phyloP scores from a whole-genome alignment of 495 filamentous ascomycete genomes.

The Podospora pseudoanserina region DNA sequence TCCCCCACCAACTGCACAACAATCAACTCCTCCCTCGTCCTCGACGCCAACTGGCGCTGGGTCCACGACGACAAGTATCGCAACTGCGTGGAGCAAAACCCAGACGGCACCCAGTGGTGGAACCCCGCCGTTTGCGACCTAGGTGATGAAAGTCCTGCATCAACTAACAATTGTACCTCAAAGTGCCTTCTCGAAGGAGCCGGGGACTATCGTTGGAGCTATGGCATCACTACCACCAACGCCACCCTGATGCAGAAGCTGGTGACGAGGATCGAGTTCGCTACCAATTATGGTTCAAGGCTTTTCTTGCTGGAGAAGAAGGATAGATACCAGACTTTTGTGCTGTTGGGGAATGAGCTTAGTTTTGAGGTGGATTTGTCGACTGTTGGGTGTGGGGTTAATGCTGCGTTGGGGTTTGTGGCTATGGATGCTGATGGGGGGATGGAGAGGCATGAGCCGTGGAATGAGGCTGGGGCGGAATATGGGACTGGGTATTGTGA shows the following conservation, averaged over 20 bases:
- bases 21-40: slow-evolving; percentile 35
- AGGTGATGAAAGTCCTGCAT: not conserved
- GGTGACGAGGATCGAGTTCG: slow-evolving; percentile 44
- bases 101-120: slow-evolving; percentile 43
- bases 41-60: slow-evolving; percentile 50
- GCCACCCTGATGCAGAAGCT: slow-evolving; percentile 43
- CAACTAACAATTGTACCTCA: slow-evolving; percentile 33
- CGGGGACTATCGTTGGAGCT: slow-evolving; percentile 36
- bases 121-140: slow-evolving; percentile 29
- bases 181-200: slow-evolving; percentile 46
- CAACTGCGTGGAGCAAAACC: slow-evolving; percentile 24
- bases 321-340: slow-evolving; percentile 52
- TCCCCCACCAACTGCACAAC: slow-evolving; percentile 43
- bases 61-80: slow-evolving; percentile 34
- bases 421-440: slow-evolving; percentile 54
- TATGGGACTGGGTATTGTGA: slow-evolving; percentile 59
- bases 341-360: slow-evolving; percentile 51
- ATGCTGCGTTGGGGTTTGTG: slow-evolving; percentile 53
- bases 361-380: slow-evolving; percentile 54
- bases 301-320: slow-evolving; percentile 49
- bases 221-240: slow-evolving; percentile 39
- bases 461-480: slow-evolving; percentile 52
- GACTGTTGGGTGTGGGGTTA: slow-evolving; percentile 46
- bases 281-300: slow-evolving; percentile 46
- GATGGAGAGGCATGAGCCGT: slow-evolving; percentile 34